Conservation (phyloP, 306 rosid genomes). For the Sindora glabra region DNA sequence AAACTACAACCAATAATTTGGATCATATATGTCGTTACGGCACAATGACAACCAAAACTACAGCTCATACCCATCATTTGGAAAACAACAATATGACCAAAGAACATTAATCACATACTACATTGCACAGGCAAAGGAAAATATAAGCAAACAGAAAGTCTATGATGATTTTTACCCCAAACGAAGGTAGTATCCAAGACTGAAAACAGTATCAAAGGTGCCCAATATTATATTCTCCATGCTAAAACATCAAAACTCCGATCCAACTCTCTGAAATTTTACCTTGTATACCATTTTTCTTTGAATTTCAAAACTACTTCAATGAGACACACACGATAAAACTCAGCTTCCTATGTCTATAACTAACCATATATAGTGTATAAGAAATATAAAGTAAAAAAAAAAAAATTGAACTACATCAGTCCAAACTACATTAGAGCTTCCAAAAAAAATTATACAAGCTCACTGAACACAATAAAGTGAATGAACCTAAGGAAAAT, state of each 20-base stretch:
- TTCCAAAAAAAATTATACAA: too few relatives aligned
- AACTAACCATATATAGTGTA: background rate
- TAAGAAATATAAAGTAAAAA: background rate
- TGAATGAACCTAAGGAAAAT: too few relatives aligned
- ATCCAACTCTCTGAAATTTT: background rate
- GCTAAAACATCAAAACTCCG: too few relatives aligned
- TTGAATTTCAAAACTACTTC: background rate
- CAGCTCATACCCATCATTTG: conserved; percentile 2
- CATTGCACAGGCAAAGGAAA: too few relatives aligned
- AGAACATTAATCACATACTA: background rate
- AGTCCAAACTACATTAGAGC: too few relatives aligned
- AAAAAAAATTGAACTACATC: too few relatives aligned
- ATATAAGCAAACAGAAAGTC: too few relatives aligned
- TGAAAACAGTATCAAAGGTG: too few relatives aligned
- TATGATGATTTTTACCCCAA: too few relatives aligned
- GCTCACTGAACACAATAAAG: too few relatives aligned
- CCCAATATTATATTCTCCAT: too few relatives aligned
- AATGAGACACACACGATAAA: background rate
- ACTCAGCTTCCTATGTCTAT: background rate
- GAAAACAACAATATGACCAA: background rate
- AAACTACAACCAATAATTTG: background rate
- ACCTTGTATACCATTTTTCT: background rate
- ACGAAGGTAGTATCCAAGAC: too few relatives aligned
- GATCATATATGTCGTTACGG: background rate
- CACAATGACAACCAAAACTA: background rate